Evolutionary conservation across 371 early-diverging fungal genomes (phyloP).

Genomic region (Mucor racemosus): DNA sequence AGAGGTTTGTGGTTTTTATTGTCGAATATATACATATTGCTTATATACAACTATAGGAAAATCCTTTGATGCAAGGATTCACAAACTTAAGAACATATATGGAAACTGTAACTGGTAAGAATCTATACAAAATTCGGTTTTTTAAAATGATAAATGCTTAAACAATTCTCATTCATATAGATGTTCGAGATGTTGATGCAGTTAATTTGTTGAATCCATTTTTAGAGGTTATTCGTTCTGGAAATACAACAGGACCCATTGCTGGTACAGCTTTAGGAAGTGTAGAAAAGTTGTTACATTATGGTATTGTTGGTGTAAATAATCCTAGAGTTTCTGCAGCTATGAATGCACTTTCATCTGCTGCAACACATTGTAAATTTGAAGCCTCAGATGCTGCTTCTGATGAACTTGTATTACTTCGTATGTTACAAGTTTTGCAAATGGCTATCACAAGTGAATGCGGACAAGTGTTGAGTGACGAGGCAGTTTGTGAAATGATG

Average conservation of each 20-base stretch:
- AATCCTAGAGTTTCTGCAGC: conserved; percentile 72
- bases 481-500: conserved; percentile 94
- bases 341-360: conserved; percentile 73
- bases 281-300: conserved; percentile 87
- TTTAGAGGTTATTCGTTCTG: conserved; percentile 87
- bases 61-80: conserved; percentile 77
- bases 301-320: conserved; percentile 79
- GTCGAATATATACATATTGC: not conserved
- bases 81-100: conserved; percentile 68
- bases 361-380: conserved; percentile 94
- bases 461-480: conserved; percentile 80
- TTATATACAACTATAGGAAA: conserved; percentile 48
- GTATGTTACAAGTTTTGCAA: conserved; percentile 85
- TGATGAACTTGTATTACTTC: conserved; percentile 91
- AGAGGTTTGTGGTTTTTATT: conserved; percentile 7
- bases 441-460: conserved; percentile 70
- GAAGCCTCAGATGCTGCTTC: conserved; percentile 91
- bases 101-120: conserved; percentile 62
- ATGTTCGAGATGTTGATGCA: conserved; percentile 69
- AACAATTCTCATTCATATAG: no score
- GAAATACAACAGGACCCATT: conserved; percentile 94
- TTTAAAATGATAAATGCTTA: no score
- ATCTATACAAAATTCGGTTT: not conserved
- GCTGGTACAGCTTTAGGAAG: conserved; percentile 88
- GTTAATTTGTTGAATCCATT: conserved; percentile 85